Conservation (phyloP, 2,329 filamentous ascomycete species). For the Colletotrichum sublineola region DNA sequence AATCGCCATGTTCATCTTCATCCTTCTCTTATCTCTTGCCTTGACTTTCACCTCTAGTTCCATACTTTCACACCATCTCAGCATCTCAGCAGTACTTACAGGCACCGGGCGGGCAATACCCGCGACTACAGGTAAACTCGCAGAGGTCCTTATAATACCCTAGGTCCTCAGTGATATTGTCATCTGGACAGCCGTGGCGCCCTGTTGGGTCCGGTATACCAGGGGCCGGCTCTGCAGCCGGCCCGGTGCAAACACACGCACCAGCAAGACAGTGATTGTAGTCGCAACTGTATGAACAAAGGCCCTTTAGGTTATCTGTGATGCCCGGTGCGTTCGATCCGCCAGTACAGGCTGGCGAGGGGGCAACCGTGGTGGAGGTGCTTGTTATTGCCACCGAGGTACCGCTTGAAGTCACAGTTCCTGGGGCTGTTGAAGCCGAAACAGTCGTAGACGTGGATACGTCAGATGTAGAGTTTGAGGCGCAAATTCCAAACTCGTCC, state of each 20-base stretch:
- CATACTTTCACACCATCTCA: background rate
- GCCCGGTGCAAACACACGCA: constrained; percentile 2
- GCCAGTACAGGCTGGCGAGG: background rate
- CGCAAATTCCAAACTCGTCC: no score
- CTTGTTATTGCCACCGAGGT: background rate
- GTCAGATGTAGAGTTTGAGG: no score
- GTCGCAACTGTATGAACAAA: constrained; percentile 19
- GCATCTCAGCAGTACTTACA: constrained; percentile 7
- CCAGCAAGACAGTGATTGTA: constrained; percentile 8
- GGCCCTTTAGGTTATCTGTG: constrained; percentile 13
- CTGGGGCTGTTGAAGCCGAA: background rate
- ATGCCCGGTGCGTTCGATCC: constrained; percentile 4
- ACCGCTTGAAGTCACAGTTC: background rate
- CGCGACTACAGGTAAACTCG: constrained; percentile 18
- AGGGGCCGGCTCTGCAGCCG: constrained; percentile 4
- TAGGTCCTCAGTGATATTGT: constrained; percentile 6
- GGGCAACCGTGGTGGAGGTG: background rate
- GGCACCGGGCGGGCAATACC: constrained; percentile 7
- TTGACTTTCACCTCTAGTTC: no score
- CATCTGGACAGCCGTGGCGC: constrained; percentile 8
- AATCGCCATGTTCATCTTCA: no score
- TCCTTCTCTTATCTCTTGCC: no score
- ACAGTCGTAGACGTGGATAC: no score
- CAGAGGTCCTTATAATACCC: constrained; percentile 4
- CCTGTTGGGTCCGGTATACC: background rate